Conservation (phyloP, 1,139 yeast genomes). For the Blastobotrys malaysiensis region DNA sequence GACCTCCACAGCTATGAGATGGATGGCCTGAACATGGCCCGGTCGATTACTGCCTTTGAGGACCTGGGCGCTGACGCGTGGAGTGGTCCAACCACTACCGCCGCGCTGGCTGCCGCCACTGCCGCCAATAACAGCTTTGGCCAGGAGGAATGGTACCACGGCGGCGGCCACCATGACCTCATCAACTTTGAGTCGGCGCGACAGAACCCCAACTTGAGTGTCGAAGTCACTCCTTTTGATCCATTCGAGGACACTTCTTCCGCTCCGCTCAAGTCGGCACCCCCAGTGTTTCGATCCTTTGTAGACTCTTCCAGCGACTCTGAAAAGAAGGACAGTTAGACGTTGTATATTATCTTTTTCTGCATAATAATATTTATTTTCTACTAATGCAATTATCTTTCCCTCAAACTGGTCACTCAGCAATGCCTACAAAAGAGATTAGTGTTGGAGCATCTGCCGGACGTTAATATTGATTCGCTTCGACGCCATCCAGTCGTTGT, state of each 20-base stretch:
- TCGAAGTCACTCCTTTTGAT: constrained; percentile 7
- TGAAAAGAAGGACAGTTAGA: neutral
- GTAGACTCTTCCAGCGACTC: neutral
- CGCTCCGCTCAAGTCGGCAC: constrained; percentile 14
- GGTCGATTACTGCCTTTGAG: constrained; percentile 32
- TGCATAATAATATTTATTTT: neutral
- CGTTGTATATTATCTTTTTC: neutral
- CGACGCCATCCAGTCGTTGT: constrained; percentile 31
- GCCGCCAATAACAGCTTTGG: neutral
- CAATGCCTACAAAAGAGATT: neutral
- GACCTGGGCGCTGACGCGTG: neutral
- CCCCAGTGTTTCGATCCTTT: neutral
- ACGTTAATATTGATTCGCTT: constrained; percentile 40
- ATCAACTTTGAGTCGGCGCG: neutral
- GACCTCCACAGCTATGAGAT: constrained; percentile 2
- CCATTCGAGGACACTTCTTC: neutral
- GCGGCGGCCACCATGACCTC: constrained; percentile 6
- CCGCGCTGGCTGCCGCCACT: neutral
- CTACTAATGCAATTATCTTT: neutral
- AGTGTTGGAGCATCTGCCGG: constrained; percentile 33
- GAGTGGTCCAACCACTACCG: neutral
- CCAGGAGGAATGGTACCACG: neutral
- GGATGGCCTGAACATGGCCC: constrained; percentile 22
- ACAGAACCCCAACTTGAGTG: constrained; percentile 4
- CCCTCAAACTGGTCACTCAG: neutral